Percentiles rank a stretch among this genome's conserved stretches.
These are phyloP conservation scores for Microdochium trichocladiopsis DNA, from an alignment of 2,329 filamentous ascomycete genomes.

Conservation along the genomic window DNA sequence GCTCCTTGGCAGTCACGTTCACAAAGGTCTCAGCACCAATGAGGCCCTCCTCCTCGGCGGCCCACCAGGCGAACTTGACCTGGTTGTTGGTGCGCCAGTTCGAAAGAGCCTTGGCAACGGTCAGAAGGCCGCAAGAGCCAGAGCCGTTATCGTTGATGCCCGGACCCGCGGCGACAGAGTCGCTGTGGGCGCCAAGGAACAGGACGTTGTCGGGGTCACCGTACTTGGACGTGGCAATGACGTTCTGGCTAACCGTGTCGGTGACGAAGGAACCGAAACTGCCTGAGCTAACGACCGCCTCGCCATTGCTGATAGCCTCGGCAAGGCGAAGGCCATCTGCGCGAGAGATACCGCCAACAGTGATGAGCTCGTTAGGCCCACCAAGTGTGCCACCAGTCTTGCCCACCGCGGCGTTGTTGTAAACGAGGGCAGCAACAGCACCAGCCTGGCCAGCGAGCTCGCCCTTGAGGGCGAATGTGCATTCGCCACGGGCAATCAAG, in stretches of 20 bases:
- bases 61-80: conserved; percentile 60
- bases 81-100: conserved; percentile 48
- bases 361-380: conserved; percentile 33
- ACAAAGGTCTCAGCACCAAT: conserved; percentile 54
- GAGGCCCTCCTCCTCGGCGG: conserved; percentile 56
- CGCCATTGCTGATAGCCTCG: conserved; percentile 18
- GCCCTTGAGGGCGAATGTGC: conserved; percentile 49
- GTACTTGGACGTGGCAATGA: conserved; percentile 51
- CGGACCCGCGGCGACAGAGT: conserved; percentile 53
- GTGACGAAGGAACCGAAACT: conserved; percentile 16
- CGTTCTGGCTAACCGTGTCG: conserved; percentile 34
- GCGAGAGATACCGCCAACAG: conserved; percentile 38
- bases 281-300: conserved; percentile 10
- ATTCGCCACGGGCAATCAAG: conserved; percentile 47
- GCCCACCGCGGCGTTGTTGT: conserved; percentile 45
- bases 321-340: conserved; percentile 24
- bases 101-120: conserved; percentile 52
- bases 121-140: conserved; percentile 50
- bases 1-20: conserved; percentile 31
- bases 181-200: conserved; percentile 52
- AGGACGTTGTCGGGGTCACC: conserved; percentile 54
- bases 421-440: conserved; percentile 47
- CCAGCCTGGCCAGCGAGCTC: conserved; percentile 44
- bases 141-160: conserved; percentile 63
- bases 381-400: conserved; percentile 42